Evolutionary conservation across 2,329 filamentous ascomycete genomes (phyloP).

Genomic region (Aspergillus sp.): DNA sequence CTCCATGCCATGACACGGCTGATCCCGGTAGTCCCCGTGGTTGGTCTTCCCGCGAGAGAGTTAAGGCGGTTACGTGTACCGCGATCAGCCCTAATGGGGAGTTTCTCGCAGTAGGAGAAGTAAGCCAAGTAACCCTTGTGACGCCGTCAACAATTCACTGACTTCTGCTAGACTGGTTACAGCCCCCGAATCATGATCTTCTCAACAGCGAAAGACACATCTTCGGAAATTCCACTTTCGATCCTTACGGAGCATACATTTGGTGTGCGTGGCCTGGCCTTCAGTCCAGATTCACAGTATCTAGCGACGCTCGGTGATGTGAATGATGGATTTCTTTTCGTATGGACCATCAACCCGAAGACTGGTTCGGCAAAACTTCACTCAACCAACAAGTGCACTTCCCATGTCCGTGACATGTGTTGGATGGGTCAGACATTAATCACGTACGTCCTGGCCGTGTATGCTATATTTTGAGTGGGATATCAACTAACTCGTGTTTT

Average conservation of each 20-base stretch:
- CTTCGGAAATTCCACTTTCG: conserved; percentile 78
- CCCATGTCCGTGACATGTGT: conserved; percentile 78
- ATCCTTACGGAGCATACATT: conserved; percentile 87
- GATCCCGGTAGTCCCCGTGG: conserved; percentile 68
- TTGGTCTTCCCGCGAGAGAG: conserved; percentile 85
- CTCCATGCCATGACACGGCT: conserved; percentile 52
- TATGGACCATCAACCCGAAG: conserved; percentile 84
- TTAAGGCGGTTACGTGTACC: conserved; percentile 91
- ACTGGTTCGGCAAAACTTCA: conserved; percentile 76
- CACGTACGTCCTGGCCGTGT: conserved; percentile 53
- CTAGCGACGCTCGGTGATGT: conserved; percentile 84
- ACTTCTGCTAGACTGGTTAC: conserved; percentile 70
- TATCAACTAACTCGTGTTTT: conserved; percentile 15
- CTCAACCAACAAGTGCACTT: conserved; percentile 92
- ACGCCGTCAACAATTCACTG: conserved; percentile 24
- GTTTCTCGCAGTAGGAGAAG: conserved; percentile 87
- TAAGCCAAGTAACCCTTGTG: conserved; percentile 33
- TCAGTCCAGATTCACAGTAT: conserved; percentile 82
- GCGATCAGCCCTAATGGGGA: conserved; percentile 83
- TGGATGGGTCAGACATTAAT: conserved; percentile 86
- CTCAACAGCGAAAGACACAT: conserved; percentile 71
- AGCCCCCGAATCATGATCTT: conserved; percentile 89
- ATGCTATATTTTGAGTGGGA: not conserved
- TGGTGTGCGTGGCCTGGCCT: conserved; percentile 84
- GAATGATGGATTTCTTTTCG: conserved; percentile 91